These are phyloP conservation scores for Diutina siamensis DNA, from an alignment of 1,139 yeast genomes.

Conservation along the genomic window DNA sequence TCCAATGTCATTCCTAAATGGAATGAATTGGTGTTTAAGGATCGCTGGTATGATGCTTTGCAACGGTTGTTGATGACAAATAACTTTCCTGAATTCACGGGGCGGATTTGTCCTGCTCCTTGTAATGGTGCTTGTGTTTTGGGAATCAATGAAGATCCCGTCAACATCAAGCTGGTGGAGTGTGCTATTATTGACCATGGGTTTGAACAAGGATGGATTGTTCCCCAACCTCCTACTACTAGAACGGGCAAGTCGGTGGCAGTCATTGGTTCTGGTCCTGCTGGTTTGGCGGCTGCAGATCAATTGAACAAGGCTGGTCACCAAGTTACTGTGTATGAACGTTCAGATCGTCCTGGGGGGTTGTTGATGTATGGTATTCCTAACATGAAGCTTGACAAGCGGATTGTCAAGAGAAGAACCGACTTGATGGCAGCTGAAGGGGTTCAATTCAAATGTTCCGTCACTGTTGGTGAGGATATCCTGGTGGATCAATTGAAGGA, in stretches of 20 bases:
- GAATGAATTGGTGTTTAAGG: constrained; percentile 92
- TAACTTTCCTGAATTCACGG: constrained; percentile 97
- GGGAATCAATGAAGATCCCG: constrained; percentile 91
- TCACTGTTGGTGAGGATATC: constrained; percentile 76
- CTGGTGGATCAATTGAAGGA: constrained; percentile 57
- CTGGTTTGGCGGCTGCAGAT: constrained; percentile 94
- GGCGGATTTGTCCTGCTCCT: constrained; percentile 98
- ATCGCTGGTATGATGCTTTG: constrained; percentile 90
- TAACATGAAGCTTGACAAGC: constrained; percentile 94
- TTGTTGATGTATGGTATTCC: constrained; percentile 98
- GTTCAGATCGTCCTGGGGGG: constrained; percentile 95
- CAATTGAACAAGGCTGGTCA: constrained; percentile 97
- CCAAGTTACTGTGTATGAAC: constrained; percentile 78
- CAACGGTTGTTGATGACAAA: constrained; percentile 91
- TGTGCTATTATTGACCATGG: constrained; percentile 95
- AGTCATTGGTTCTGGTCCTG: constrained; percentile 91
- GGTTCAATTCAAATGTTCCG: constrained; percentile 60
- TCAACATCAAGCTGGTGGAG: constrained; percentile 92
- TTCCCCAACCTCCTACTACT: constrained; percentile 63
- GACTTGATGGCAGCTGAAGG: constrained; percentile 90
- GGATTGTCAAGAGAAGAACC: constrained; percentile 84
- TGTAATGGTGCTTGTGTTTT: constrained; percentile 98
- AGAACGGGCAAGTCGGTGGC: constrained; percentile 86
- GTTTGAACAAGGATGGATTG: constrained; percentile 93
- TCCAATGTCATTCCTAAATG: constrained; percentile 96